Percentiles rank a stretch among this genome's conserved stretches.
Evolutionary conservation across 2,329 filamentous ascomycete species (phyloP).

Genomic region (Claviceps sp.): DNA sequence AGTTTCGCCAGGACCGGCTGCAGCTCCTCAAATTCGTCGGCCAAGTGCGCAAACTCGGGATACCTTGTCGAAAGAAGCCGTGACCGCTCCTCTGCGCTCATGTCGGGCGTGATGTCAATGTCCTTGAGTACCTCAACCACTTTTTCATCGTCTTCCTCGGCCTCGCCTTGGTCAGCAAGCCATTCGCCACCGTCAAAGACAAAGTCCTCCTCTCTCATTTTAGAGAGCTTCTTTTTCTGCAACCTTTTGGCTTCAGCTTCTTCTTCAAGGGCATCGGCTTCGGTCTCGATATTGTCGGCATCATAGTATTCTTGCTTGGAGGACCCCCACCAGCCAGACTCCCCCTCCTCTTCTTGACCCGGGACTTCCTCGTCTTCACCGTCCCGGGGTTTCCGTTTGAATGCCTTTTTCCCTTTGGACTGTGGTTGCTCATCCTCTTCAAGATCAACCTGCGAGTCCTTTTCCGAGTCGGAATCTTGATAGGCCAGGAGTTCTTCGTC

Average conservation of each 20-base stretch:
- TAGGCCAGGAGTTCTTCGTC: conserved; percentile 48
- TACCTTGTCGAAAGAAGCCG: conserved; percentile 70
- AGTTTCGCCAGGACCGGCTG: conserved; percentile 50
- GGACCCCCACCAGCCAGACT: conserved; percentile 69
- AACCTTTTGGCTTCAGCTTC: conserved; percentile 79
- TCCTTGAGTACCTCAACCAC: conserved; percentile 81
- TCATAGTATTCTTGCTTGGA: conserved; percentile 88
- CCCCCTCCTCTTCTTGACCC: conserved; percentile 35
- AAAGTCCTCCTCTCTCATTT: conserved; percentile 86
- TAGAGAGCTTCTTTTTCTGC: conserved; percentile 79
- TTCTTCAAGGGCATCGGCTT: conserved; percentile 68
- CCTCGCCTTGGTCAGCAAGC: conserved; percentile 44
- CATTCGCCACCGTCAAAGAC: conserved; percentile 85
- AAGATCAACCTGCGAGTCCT: conserved; percentile 22
- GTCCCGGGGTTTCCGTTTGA: conserved; percentile 19
- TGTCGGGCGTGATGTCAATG: conserved; percentile 65
- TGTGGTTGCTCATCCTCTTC: conserved; percentile 15
- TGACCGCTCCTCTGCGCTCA: conserved; percentile 60
- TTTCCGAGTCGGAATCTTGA: conserved; percentile 29
- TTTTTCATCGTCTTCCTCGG: conserved; percentile 41
- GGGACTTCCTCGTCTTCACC: conserved; percentile 44
- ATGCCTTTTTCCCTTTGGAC: conserved; percentile 8
- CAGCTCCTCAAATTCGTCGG: conserved; percentile 64
- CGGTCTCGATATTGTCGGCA: conserved; percentile 57
- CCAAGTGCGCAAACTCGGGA: conserved; percentile 80